Evolutionary conservation across 116 monocot genomes (phyloP), one percentile per base, ranked within the genome.

Genomic region (Iris pallida): DNA sequence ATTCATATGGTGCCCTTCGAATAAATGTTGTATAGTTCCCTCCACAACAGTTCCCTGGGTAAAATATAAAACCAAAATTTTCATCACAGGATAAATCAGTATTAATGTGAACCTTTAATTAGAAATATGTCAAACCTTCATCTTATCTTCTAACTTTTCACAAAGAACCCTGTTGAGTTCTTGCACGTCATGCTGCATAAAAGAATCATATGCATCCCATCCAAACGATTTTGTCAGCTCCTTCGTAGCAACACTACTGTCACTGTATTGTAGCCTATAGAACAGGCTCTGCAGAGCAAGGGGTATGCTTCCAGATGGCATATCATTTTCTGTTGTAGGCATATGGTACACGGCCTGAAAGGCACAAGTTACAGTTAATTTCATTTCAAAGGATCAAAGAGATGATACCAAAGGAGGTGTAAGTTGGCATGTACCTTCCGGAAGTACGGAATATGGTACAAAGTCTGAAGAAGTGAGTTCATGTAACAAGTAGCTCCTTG

Each of bases 401-500:
- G 4, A 8, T 30, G 30, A 30, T 18, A 63, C 57, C 30, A 15
- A 7, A 68, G 17, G 48, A 53, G 41, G 30, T 30, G 30, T 30
- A 16, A 61, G 0, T 8, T 58, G 6, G 13, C 53, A 51, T 55
- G 58, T 79, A 96, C 96, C 89, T 96, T 91, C 73, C 96, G 84
- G 56, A 96, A 96, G 73, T 96, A 96, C 4, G 96, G 96, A 73
- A 89, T 96, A 81, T 96, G 96, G 68, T 89, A 96, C 60, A 96
- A 67, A 73, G 96, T 96, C 68, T 96, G 96, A 66, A 96, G 91
- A 72, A 96, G 89, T 78, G 96, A 96, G 74, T 96, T 96, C 96
- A 96, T 96, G 80, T 96, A 96, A 75, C 96, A 96, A 46, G 96
- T 96, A 75, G 96, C 96, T 56, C 96, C 96, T 76, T 96, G 96